Percentiles rank a stretch among this genome's conserved stretches.
phyloP scores from a whole-genome alignment of 2,329 filamentous ascomycete species.

The Venturia oleaginea region DNA sequence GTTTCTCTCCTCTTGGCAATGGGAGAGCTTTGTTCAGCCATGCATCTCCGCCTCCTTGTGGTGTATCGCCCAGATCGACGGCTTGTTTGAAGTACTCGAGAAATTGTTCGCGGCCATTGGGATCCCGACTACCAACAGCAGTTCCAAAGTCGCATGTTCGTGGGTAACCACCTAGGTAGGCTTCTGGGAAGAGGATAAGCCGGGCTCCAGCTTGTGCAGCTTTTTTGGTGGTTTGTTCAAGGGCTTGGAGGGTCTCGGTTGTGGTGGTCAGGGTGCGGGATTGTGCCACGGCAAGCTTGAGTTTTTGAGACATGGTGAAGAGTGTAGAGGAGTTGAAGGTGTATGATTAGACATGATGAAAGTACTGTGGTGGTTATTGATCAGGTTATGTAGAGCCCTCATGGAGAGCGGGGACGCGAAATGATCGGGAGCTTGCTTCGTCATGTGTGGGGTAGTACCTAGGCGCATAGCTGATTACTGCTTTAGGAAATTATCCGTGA shows the following conservation, averaged over 20 bases:
- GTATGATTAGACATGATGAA: background rate
- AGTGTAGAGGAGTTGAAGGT: slow-evolving; percentile 9
- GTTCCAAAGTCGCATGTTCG: slow-evolving; percentile 71
- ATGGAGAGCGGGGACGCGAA: background rate
- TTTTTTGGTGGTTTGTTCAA: slow-evolving; percentile 52
- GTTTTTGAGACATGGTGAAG: slow-evolving; percentile 31
- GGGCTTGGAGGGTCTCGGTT: slow-evolving; percentile 54
- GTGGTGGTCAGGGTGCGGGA: slow-evolving; percentile 38
- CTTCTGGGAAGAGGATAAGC: slow-evolving; percentile 82
- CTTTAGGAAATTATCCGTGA: background rate
- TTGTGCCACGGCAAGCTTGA: slow-evolving; percentile 42
- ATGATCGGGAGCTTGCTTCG: background rate
- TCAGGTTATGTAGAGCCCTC: background rate
- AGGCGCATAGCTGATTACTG: background rate
- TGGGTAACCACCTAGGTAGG: slow-evolving; percentile 86
- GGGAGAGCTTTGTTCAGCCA: slow-evolving; percentile 60
- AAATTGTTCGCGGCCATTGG: slow-evolving; percentile 70
- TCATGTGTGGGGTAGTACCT: background rate
- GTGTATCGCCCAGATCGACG: slow-evolving; percentile 77
- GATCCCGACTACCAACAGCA: slow-evolving; percentile 58
- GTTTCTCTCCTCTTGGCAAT: slow-evolving; percentile 36
- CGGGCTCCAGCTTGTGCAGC: slow-evolving; percentile 55
- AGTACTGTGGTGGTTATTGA: background rate
- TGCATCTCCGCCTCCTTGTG: slow-evolving; percentile 55
- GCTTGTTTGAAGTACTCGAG: slow-evolving; percentile 68